Conservation (phyloP, 2,329 filamentous ascomycete species). For the Metarhizium anisopliae region DNA sequence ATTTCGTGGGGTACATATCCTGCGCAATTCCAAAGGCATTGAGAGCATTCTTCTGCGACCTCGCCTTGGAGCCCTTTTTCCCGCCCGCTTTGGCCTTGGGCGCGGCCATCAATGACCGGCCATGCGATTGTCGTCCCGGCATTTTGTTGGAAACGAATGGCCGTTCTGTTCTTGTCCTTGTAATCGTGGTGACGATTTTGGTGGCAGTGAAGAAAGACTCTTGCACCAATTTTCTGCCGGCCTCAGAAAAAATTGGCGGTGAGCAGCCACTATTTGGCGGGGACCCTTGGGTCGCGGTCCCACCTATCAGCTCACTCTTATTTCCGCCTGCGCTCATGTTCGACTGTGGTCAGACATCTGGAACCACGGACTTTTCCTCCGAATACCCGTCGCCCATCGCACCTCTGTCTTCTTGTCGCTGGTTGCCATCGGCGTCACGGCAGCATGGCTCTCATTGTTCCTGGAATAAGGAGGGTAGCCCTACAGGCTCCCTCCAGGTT, state of each 20-base stretch:
- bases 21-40: slow-evolving; percentile 50
- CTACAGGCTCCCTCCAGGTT: slow-evolving; percentile 29
- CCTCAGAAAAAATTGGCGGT: slow-evolving; percentile 20
- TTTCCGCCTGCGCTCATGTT: slow-evolving; percentile 4
- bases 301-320: slow-evolving; percentile 22
- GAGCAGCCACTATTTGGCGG: slow-evolving; percentile 16
- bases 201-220: slow-evolving; percentile 1
- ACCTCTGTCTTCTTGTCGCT: neutral
- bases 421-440: neutral
- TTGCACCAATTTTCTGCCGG: slow-evolving; percentile 21
- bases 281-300: slow-evolving; percentile 12
- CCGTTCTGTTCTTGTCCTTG: neutral
- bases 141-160: slow-evolving; percentile 24
- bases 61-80: slow-evolving; percentile 37
- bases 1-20: slow-evolving; percentile 38
- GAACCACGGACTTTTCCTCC: neutral
- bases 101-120: slow-evolving; percentile 37
- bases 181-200: neutral
- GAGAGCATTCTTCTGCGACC: slow-evolving; percentile 40
- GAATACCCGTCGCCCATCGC: neutral
- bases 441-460: slow-evolving; percentile 32
- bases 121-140: slow-evolving; percentile 52
- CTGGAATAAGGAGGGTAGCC: slow-evolving; percentile 31
- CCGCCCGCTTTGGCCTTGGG: slow-evolving; percentile 22
- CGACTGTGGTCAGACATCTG: no score